phyloP scores from a whole-genome alignment of 352 stramenopile genomes.

The Nothophytophthora sp. region DNA sequence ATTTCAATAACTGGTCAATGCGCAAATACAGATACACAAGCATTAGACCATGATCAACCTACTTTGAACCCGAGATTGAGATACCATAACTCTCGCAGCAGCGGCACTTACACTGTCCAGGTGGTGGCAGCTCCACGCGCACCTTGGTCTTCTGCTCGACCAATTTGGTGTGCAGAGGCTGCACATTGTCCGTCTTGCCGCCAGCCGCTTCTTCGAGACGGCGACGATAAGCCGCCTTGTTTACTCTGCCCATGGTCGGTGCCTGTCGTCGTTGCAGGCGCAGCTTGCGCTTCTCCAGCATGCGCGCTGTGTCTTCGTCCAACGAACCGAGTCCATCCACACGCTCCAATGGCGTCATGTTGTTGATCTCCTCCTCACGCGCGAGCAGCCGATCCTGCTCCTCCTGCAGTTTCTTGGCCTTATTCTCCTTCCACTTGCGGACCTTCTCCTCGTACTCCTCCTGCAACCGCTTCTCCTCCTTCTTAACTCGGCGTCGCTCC shows the following conservation, averaged over 20 bases:
- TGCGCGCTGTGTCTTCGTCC: constrained; percentile 69
- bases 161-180: constrained; percentile 59
- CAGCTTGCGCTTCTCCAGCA: constrained; percentile 79
- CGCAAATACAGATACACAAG: constrained; percentile 3
- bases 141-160: constrained; percentile 69
- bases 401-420: constrained; percentile 49
- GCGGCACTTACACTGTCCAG: constrained; percentile 74
- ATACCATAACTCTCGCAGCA: no score
- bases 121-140: constrained; percentile 70
- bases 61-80: background rate
- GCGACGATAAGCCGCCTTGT: constrained; percentile 76
- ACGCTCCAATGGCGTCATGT: constrained; percentile 76
- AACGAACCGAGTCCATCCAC: constrained; percentile 64
- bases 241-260: constrained; percentile 67
- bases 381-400: constrained; percentile 56
- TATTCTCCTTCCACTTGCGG: constrained; percentile 69
- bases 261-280: constrained; percentile 68
- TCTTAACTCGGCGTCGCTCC: constrained; percentile 55
- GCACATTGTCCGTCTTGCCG: constrained; percentile 80
- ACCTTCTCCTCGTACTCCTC: constrained; percentile 66
- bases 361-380: constrained; percentile 67
- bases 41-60: background rate
- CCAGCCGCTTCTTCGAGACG: constrained; percentile 74
- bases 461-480: constrained; percentile 61
- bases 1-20: constrained; percentile 61